phyloP scores from a whole-genome alignment of 2,329 filamentous ascomycete species.

The Phoma sp. region DNA sequence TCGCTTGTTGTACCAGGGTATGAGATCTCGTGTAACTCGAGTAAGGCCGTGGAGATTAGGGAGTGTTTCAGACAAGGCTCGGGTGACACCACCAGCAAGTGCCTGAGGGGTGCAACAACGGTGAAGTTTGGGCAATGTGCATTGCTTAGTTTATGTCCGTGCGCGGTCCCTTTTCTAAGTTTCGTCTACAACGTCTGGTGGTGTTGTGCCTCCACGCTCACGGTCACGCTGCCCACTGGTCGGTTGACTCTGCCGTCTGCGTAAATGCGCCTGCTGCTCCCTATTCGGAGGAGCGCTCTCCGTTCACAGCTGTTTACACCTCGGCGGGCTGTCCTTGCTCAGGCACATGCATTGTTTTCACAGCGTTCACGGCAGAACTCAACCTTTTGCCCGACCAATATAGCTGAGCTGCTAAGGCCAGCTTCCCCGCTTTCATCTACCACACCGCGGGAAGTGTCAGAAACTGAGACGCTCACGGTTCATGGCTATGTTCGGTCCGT shows the following conservation, averaged over 20 bases:
- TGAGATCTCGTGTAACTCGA: conserved; percentile 24
- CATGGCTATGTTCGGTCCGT: conserved; percentile 85
- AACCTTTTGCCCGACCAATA: conserved; percentile 41
- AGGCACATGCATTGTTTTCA: conserved; percentile 22
- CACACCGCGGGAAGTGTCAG: conserved; percentile 56
- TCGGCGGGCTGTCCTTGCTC: conserved; percentile 25
- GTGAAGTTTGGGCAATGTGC: not conserved
- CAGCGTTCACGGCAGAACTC: conserved; percentile 40
- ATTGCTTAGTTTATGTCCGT: conserved; percentile 3
- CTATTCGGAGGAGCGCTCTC: conserved; percentile 30
- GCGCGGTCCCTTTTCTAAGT: conserved; percentile 23
- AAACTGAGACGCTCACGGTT: conserved; percentile 54
- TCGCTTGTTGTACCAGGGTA: conserved; percentile 22
- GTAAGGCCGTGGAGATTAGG: conserved; percentile 14
- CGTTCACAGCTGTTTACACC: conserved; percentile 26
- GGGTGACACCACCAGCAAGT: conserved; percentile 11
- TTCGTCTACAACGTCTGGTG: conserved; percentile 22
- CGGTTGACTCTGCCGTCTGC: conserved; percentile 25
- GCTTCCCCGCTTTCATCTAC: conserved; percentile 48
- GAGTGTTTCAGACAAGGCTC: conserved; percentile 28
- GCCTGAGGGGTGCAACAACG: conserved; percentile 7
- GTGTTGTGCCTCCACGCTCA: conserved; percentile 23
- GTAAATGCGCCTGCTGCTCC: conserved; percentile 41
- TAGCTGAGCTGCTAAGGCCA: conserved; percentile 61
- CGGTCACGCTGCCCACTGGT: conserved; percentile 26